phyloP scores from a whole-genome alignment of 2,329 filamentous ascomycete genomes.

The Graphilbum sp. region DNA sequence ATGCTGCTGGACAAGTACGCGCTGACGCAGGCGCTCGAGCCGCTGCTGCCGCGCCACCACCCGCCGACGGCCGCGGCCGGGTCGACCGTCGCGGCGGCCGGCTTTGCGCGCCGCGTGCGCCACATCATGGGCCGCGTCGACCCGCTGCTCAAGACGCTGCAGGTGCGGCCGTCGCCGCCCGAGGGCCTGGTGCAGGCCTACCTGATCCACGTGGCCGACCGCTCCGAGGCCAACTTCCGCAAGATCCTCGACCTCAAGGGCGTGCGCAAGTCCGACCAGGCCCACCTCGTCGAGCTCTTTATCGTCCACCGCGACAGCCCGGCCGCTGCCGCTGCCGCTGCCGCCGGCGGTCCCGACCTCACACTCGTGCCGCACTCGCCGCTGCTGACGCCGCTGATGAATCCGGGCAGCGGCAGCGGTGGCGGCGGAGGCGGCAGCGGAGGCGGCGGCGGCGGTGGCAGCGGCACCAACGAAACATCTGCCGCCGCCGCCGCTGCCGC shows the following conservation, averaged over 20 bases:
- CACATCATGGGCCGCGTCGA: constrained; percentile 56
- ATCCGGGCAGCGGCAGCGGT: constrained; percentile 18
- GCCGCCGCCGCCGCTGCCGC: constrained; percentile 13
- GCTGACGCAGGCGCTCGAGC: constrained; percentile 62
- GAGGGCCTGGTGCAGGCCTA: constrained; percentile 95
- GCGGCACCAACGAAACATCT: constrained; percentile 23
- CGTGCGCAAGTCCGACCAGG: constrained; percentile 68
- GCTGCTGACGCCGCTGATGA: constrained; percentile 51
- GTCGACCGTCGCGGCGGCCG: constrained; percentile 30
- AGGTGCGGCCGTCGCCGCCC: constrained; percentile 78
- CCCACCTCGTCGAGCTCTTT: constrained; percentile 75
- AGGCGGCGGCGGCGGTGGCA: constrained; percentile 13
- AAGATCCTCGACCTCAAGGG: constrained; percentile 95
- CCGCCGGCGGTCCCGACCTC: constrained; percentile 38
- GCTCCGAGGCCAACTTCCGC: constrained; percentile 84
- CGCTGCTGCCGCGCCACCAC: constrained; percentile 48
- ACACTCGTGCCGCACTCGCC: constrained; percentile 55
- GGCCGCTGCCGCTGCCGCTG: constrained; percentile 27
- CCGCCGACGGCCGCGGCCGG: constrained; percentile 14
- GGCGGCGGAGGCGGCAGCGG: neutral
- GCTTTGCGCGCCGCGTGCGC: constrained; percentile 76
- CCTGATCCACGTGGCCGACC: constrained; percentile 89
- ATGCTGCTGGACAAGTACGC: constrained; percentile 95
- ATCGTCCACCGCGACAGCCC: constrained; percentile 60
- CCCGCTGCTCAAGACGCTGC: constrained; percentile 28